These are phyloP conservation scores for Carex kokanica DNA, from an alignment of 176 grass and related monocot species.

Conservation along the genomic window DNA sequence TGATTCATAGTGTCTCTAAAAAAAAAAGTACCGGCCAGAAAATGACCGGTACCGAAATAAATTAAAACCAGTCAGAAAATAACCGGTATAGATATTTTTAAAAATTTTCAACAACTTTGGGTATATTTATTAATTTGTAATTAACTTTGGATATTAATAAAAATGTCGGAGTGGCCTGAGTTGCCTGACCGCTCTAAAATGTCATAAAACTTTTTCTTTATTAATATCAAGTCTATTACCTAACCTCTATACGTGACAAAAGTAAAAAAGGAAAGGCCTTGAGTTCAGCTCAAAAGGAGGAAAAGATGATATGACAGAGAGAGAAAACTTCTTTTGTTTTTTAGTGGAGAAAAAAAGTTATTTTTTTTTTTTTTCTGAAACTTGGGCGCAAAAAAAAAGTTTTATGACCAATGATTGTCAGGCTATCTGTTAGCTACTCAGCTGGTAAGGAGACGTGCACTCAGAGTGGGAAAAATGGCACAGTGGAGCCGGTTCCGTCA, in stretches of 20 bases:
- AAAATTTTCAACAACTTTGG: accelerated
- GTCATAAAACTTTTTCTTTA: neutral
- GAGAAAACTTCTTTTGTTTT: neutral
- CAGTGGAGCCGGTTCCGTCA: too few relatives aligned
- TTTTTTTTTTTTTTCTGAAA: too few relatives aligned
- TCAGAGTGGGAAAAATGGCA: too few relatives aligned
- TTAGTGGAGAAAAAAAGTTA: too few relatives aligned
- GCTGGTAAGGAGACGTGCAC: too few relatives aligned
- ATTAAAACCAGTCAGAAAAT: too few relatives aligned
- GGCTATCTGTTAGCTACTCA: neutral
- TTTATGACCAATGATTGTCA: neutral
- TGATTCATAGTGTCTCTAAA: too few relatives aligned
- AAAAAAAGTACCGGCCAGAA: too few relatives aligned
- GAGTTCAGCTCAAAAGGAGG: neutral
- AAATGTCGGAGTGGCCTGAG: neutral
- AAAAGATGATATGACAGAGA: neutral
- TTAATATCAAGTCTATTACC: neutral
- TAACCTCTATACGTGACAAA: neutral
- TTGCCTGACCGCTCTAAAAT: neutral
- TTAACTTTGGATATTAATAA: too few relatives aligned
- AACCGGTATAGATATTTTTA: too few relatives aligned
- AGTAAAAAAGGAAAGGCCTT: neutral
- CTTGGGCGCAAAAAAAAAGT: neutral
- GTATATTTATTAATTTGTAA: too few relatives aligned
- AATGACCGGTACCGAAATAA: too few relatives aligned